A percentile compares a stretch with the other conserved stretches of the same genome.
These are phyloP conservation scores for Fusarium tuaranense DNA, from an alignment of 2,329 filamentous ascomycete genomes.

Conservation along the genomic window DNA sequence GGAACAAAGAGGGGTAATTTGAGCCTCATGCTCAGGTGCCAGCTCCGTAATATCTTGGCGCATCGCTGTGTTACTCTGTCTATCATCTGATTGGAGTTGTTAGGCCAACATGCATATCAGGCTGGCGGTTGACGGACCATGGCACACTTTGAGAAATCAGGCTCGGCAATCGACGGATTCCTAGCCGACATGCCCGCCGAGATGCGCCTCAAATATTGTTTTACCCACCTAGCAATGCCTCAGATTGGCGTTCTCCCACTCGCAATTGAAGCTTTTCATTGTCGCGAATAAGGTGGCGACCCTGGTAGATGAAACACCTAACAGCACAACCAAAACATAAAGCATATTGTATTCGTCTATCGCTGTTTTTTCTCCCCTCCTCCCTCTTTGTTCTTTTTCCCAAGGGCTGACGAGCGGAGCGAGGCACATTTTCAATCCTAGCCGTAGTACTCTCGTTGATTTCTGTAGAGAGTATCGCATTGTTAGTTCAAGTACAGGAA, in stretches of 20 bases:
- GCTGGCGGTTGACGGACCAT: neutral
- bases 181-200: neutral
- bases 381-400: too few relatives aligned
- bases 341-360: too few relatives aligned
- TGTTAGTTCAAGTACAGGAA: too few relatives aligned
- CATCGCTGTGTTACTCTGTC: neutral
- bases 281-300: neutral
- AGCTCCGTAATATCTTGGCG: neutral
- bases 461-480: too few relatives aligned
- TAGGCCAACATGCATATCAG: neutral
- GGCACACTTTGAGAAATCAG: neutral
- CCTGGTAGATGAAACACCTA: neutral
- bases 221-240: neutral
- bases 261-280: neutral
- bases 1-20: slow-evolving; percentile 13
- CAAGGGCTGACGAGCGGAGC: too few relatives aligned
- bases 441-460: too few relatives aligned
- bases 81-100: slow-evolving; percentile 7
- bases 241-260: neutral
- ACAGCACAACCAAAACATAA: too few relatives aligned
- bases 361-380: too few relatives aligned
- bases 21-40: neutral
- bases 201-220: neutral
- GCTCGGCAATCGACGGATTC: neutral
- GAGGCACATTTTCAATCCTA: too few relatives aligned